Percentiles rank a stretch among this genome's conserved stretches.
These are phyloP conservation scores for Fusarium abutilonis DNA, from an alignment of 2,329 filamentous ascomycete species.

Conservation along the genomic window DNA sequence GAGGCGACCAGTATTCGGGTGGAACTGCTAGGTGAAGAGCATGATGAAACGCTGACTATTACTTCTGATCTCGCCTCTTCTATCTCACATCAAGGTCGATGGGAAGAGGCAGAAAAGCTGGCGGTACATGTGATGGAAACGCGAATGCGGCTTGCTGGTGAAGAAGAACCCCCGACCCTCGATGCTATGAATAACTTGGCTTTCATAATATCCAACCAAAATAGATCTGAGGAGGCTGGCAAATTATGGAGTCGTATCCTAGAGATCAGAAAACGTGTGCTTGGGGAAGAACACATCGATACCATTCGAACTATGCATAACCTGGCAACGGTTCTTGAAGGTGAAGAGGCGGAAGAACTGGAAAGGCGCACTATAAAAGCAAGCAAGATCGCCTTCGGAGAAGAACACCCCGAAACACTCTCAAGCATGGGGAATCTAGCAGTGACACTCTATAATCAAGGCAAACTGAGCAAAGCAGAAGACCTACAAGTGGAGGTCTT, in stretches of 20 bases:
- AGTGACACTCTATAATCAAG: background rate
- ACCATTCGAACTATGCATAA: no score
- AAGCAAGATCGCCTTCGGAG: background rate
- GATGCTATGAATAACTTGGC: background rate
- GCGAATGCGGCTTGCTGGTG: background rate
- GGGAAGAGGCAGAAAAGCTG: constrained; percentile 28
- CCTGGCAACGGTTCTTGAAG: no score
- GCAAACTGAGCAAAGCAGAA: background rate
- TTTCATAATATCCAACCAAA: background rate
- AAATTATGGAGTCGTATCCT: background rate
- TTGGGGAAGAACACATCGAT: background rate
- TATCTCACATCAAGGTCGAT: background rate
- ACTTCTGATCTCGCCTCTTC: constrained; percentile 10
- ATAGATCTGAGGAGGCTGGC: constrained; percentile 23
- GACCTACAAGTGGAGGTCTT: background rate
- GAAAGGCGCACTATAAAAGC: constrained; percentile 24
- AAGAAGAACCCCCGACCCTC: background rate
- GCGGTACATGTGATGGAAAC: background rate
- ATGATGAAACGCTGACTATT: background rate
- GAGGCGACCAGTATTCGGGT: background rate
- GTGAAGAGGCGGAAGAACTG: constrained; percentile 16
- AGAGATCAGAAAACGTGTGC: background rate
- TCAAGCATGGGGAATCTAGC: constrained; percentile 3
- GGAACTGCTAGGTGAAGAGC: constrained; percentile 4
- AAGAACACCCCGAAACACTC: constrained; percentile 1